phyloP scores from a whole-genome alignment of 1,284 basidiomycete genomes.

The Violaceomyces palustris region DNA sequence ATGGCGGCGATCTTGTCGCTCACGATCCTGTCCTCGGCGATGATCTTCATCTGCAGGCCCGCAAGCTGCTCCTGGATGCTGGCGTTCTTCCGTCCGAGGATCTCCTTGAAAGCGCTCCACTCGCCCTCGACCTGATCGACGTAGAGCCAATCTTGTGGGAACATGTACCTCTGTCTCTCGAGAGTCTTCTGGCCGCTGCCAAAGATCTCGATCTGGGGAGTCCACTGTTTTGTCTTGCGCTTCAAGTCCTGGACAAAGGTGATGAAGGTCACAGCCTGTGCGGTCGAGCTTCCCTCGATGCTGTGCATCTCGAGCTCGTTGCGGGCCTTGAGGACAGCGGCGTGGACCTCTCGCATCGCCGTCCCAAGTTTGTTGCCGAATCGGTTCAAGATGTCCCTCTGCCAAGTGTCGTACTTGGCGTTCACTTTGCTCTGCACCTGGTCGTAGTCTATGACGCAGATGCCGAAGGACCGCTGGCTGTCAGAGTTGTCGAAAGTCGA shows the following conservation, averaged over 20 bases:
- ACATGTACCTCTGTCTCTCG: conserved; percentile 92
- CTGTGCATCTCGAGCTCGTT: conserved; percentile 88
- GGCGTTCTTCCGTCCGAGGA: conserved; percentile 93
- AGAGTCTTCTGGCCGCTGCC: conserved; percentile 91
- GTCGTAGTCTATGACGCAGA: conserved; percentile 93
- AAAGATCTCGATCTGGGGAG: conserved; percentile 91
- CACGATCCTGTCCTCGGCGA: conserved; percentile 92
- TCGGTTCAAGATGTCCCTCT: conserved; percentile 82
- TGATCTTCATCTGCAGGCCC: conserved; percentile 93
- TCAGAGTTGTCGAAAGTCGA: conserved; percentile 95
- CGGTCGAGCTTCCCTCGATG: conserved; percentile 66
- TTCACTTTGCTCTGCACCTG: conserved; percentile 96
- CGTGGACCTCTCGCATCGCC: conserved; percentile 94
- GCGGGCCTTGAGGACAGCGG: conserved; percentile 81
- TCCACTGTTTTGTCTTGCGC: conserved; percentile 92
- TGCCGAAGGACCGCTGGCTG: conserved; percentile 79
- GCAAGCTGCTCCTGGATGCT: conserved; percentile 96
- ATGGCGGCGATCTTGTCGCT: conserved; percentile 70
- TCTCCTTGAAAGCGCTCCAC: conserved; percentile 97
- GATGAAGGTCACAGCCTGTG: conserved; percentile 95
- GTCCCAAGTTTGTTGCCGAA: conserved; percentile 88
- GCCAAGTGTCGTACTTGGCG: conserved; percentile 97
- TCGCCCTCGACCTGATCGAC: conserved; percentile 95
- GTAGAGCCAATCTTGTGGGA: conserved; percentile 95
- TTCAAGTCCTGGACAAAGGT: conserved; percentile 99